Percentiles rank a stretch among this genome's conserved stretches.
phyloP scores from a whole-genome alignment of 352 stramenopile species.

The Elongisporangium prolatum region DNA sequence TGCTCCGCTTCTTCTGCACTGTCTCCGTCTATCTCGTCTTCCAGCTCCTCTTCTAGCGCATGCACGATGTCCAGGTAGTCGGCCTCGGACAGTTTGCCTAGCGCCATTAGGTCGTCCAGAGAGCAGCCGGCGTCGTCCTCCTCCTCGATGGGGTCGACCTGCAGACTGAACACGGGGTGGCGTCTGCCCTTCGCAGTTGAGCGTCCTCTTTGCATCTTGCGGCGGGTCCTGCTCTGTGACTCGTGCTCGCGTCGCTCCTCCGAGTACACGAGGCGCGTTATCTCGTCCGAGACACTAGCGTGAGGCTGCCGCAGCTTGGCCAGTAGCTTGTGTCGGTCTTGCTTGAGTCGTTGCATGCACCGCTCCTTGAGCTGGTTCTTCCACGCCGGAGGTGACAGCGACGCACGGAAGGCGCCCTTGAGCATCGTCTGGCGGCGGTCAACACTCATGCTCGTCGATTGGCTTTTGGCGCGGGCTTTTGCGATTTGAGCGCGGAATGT shows the following conservation, averaged over 20 bases:
- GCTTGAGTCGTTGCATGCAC: conserved; percentile 63
- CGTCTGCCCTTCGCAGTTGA: background rate
- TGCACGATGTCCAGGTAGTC: conserved; percentile 79
- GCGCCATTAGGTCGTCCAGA: conserved; percentile 59
- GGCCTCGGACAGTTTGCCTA: conserved; percentile 49
- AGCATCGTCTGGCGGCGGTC: conserved; percentile 12
- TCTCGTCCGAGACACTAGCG: conserved; percentile 56
- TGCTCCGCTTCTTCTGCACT: conserved; percentile 26
- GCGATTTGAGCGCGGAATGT: background rate
- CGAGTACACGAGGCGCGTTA: conserved; percentile 50
- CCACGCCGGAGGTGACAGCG: conserved; percentile 61
- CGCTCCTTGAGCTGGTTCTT: conserved; percentile 74
- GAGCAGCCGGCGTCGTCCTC: conserved; percentile 19
- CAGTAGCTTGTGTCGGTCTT: conserved; percentile 55
- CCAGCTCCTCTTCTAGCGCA: conserved; percentile 63
- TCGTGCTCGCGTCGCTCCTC: conserved; percentile 21
- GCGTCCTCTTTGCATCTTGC: background rate
- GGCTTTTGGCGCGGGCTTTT: background rate
- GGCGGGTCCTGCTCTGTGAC: background rate
- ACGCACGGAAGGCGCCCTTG: conserved; percentile 26
- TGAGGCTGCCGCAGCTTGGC: conserved; percentile 54
- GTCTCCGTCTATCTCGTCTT: conserved; percentile 37
- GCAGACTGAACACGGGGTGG: conserved; percentile 32
- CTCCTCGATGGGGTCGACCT: conserved; percentile 8
- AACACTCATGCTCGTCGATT: background rate